These are phyloP conservation scores for Thuidium tamariscinum DNA, from an alignment of 225 moss, liverwort and hornwort species.

Conservation along the genomic window DNA sequence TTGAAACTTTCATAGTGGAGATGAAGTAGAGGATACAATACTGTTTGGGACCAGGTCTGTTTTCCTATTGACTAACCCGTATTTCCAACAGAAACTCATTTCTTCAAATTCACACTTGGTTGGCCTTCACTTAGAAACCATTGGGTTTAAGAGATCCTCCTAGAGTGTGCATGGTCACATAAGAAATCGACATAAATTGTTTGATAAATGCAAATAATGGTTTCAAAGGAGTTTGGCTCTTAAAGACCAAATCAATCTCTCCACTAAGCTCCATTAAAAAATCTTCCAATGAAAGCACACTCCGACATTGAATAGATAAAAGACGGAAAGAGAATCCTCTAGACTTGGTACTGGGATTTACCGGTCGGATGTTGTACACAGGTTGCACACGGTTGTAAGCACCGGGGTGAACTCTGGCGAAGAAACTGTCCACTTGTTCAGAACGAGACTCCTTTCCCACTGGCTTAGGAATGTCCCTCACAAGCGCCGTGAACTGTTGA, in stretches of 20 bases:
- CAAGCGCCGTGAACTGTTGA: conserved; percentile 61
- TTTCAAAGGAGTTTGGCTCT: not conserved
- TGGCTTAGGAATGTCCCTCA: conserved; percentile 70
- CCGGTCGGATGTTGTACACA: conserved; percentile 21
- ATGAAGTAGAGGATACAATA: not conserved
- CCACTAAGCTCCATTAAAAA: not conserved
- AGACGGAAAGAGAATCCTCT: too few species aligned
- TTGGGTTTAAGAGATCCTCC: not conserved
- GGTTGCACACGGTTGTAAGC: conserved; percentile 36
- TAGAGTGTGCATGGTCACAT: not conserved
- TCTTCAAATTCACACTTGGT: not conserved
- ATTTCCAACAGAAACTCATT: not conserved
- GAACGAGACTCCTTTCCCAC: conserved; percentile 25
- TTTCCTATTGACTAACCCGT: not conserved
- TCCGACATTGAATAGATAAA: not conserved
- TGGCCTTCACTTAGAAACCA: not conserved
- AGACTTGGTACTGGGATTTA: not conserved
- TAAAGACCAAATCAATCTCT: not conserved
- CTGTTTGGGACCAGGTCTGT: not conserved
- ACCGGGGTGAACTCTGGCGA: conserved; percentile 46
- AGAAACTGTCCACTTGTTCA: conserved; percentile 61
- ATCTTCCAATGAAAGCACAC: not conserved
- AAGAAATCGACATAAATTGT: too few species aligned
- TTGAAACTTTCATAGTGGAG: not conserved
- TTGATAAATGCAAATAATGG: too few species aligned